Evolutionary conservation across 2,329 filamentous ascomycete genomes (phyloP), one percentile per base, ranked within the genome.

Genomic region (Aotearoamyces nothofagi): DNA sequence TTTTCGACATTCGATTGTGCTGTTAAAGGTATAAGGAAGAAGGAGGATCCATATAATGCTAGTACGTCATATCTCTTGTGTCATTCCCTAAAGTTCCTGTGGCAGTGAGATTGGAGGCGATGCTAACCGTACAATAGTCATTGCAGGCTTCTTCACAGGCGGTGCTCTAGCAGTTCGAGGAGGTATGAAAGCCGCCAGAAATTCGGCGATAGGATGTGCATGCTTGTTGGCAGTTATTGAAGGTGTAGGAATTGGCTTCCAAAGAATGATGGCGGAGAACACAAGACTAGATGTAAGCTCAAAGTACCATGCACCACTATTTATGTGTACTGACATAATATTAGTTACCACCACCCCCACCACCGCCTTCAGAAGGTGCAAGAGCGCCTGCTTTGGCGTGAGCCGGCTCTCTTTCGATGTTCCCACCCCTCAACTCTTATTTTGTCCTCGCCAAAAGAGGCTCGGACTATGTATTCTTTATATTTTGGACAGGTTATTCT

Each of bases 31-130:
- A 62, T 87, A 32, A 66, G 84, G 40, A 82, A 90, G 66, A 96
- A 94, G 75, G 90, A 98, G 56, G 90, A 96, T 53, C 84, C 90
- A 9, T 96, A 84, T 63, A 96, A 96, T 60, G 84, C 86, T 47
- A 96, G 60, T 65, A 58, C 26, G 61, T 60, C 12, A 11, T n/a
- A n/a, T 8, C 7, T 20, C 19, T 20, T 20, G 7, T 20, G 19
- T 20, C 19, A 7, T n/a, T 20, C 19, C 19, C n/a, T 20, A n/a
- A 20, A 10, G 9, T 14, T 30, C 4, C 17, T 26, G 12, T 15
- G 7, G 11, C 7, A 24, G 13, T 22, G 17, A 9, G 11, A 14
- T n/a, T 13, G 15, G 20, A 20, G 9, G 15, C 13, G 15, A 25
- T 34, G 27, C 40, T 45, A 32, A 38, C 29, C 29, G 10, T 17